Conservation (phyloP, 106 monocot genomes). For the Phalaenopsis aphrodite region DNA sequence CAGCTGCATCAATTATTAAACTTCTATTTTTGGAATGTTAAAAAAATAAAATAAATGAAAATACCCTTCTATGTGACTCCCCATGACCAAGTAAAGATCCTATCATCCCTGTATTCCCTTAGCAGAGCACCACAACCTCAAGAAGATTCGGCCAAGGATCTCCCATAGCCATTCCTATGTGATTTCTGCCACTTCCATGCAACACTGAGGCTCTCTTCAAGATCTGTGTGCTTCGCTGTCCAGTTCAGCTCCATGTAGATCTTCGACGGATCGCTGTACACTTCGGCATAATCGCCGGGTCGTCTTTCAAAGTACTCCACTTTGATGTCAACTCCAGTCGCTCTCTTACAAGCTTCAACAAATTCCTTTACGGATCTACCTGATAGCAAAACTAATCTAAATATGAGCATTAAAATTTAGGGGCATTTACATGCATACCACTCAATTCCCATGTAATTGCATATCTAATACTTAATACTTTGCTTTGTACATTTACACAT, state of each 20-base stretch:
- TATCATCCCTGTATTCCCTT: background rate
- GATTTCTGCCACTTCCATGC: conserved; percentile 22
- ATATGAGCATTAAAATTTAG: background rate
- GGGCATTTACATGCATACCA: too few relatives aligned
- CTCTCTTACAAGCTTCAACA: conserved; percentile 23
- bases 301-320: conserved; percentile 12
- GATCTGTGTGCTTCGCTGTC: conserved; percentile 11
- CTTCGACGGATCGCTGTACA: conserved; percentile 20
- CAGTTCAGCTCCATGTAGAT: conserved; percentile 13
- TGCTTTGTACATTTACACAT: too few relatives aligned
- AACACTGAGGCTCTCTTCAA: conserved; percentile 10
- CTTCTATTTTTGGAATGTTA: background rate
- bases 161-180: conserved; percentile 10
- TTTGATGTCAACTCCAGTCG: conserved; percentile 16
- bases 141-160: background rate
- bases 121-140: background rate
- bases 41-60: background rate
- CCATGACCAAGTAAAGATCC: background rate
- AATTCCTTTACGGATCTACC: conserved; percentile 21
- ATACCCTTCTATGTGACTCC: background rate
- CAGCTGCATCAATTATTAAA: background rate
- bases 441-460: too few relatives aligned
- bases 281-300: conserved; percentile 22
- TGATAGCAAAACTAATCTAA: background rate
- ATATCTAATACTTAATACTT: too few relatives aligned